Base-by-base conservation (phyloP, 75 land plant species). In the Isoetes taiwanensis region DNA sequence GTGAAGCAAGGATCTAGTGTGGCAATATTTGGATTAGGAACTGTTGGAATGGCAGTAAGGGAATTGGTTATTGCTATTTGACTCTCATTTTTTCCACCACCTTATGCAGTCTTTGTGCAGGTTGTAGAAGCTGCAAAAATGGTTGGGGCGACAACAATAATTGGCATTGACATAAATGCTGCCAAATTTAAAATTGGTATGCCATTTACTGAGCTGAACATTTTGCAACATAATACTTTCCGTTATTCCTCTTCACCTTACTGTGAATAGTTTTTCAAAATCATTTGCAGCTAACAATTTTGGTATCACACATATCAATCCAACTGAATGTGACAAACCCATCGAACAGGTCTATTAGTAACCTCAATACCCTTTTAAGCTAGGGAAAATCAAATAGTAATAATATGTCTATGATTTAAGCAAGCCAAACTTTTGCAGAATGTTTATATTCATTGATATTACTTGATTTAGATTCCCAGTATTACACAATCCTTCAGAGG, bases 1-100 rank as follows among this genome's bases (percentile, higher is more conserved):
- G 53, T 91, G 67, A 61, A 81, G 25, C n/a, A 79, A 66, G 85
- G 82, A 25, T 83, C 93, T 46, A 76, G 68, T 53, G 80, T 91
- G 2, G 97, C 70, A 2, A 77, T 91, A 27, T 86, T 80, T 78
- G 97, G 97, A 40, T 85, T 91, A 32, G 97, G 97, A 57, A 80
- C 97, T 56, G 82, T 91, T 11, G 97, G 97, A 39, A 72, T 86
- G 61, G 72, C 88, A 52, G 97, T 91, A 62, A 83, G 88, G 39
- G 14, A 14, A 37, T 9, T 8, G 50, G 4, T 46, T 46, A 5
- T 46, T 5, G 16, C 25, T 46, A n/a, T 6, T 8, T 46, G 50
- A 5, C 25, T 37, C 14, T 14, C 11, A 9, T 9, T 37, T 37
- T 37, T 37, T 37, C 38, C 11, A 37, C 14, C 38, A 37, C 9